These are phyloP conservation scores for Septoria petroselini DNA, from an alignment of 2,329 filamentous ascomycete genomes.

Conservation along the genomic window DNA sequence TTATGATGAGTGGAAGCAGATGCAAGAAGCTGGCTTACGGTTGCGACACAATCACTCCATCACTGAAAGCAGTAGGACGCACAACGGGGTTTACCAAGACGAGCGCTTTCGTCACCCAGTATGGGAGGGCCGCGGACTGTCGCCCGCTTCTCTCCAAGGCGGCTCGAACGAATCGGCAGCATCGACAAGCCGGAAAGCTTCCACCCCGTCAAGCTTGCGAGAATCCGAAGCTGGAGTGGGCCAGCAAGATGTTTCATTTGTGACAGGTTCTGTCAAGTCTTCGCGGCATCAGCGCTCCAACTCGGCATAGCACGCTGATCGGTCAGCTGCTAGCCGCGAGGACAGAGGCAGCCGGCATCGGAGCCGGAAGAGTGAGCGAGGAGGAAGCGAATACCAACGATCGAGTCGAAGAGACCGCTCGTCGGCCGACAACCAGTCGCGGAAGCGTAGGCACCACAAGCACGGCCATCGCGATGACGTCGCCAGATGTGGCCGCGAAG, in stretches of 20 bases:
- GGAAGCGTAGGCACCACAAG: background rate
- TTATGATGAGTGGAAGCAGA: slow-evolving; percentile 32
- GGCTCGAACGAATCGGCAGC: background rate
- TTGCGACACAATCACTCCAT: slow-evolving; percentile 25
- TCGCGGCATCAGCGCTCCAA: slow-evolving; percentile 9
- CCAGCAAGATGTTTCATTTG: slow-evolving; percentile 1
- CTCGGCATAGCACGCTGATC: slow-evolving; percentile 8
- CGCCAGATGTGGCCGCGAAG: background rate
- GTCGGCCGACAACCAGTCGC: background rate
- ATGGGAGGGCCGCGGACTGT: slow-evolving; percentile 14
- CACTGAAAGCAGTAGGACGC: slow-evolving; percentile 24
- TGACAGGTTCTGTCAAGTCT: slow-evolving; percentile 4
- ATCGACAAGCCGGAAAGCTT: background rate
- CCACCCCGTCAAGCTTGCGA: background rate
- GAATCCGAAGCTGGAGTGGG: background rate
- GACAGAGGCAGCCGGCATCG: background rate
- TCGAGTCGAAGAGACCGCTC: background rate
- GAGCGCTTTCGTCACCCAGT: slow-evolving; percentile 19
- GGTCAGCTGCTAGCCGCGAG: background rate
- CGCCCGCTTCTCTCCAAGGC: background rate
- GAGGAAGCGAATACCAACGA: background rate
- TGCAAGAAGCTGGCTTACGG: slow-evolving; percentile 25
- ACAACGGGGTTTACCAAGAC: slow-evolving; percentile 15
- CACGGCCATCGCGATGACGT: background rate
- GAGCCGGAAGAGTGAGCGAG: background rate